Evolutionary conservation across 768 basidiomycete species (phyloP).

Genomic region (Filobasidium floriforme): DNA sequence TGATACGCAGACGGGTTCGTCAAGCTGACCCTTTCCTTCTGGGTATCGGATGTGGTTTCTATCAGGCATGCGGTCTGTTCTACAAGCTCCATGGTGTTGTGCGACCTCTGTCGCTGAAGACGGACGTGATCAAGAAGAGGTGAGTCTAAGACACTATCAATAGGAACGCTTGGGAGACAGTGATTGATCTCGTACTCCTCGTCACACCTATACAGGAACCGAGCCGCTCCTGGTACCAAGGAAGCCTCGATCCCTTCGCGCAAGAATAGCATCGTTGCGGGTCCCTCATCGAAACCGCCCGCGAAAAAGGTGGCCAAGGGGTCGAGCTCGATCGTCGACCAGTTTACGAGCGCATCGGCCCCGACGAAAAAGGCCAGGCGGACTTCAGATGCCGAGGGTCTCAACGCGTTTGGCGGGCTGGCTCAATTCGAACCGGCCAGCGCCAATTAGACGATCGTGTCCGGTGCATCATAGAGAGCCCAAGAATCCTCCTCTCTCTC

Average conservation of each 20-base stretch:
- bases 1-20: background rate
- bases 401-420: background rate
- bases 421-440: background rate
- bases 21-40: background rate
- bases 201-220: conserved; percentile 6
- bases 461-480: too few relatives aligned
- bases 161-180: background rate
- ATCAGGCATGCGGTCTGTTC: conserved; percentile 81
- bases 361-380: background rate
- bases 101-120: conserved; percentile 87
- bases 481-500: too few relatives aligned
- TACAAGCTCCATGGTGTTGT: conserved; percentile 95
- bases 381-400: background rate
- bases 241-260: conserved; percentile 4
- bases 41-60: too few relatives aligned
- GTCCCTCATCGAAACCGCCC: background rate
- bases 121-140: conserved; percentile 90
- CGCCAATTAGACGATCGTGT: background rate
- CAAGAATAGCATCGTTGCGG: background rate
- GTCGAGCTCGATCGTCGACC: background rate
- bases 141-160: conserved; percentile 22
- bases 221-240: conserved; percentile 19
- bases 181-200: background rate
- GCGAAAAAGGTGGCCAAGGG: background rate
- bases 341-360: background rate